Base-by-base conservation (phyloP, 2,329 filamentous ascomycete species). In the Fusarium fujikuroi region DNA sequence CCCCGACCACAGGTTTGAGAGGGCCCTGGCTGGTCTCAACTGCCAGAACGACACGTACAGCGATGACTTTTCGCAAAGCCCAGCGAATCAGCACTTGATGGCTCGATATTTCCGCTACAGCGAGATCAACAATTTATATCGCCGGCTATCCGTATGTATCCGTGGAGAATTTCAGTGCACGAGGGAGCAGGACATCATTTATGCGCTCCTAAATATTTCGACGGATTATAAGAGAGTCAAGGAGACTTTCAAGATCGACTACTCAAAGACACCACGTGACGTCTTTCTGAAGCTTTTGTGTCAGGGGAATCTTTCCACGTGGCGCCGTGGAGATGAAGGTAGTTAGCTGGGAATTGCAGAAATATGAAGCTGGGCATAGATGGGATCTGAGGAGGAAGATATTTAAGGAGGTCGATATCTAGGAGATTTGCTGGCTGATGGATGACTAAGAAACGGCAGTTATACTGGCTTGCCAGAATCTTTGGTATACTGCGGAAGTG, bases 131-230 rank as follows among this genome's bases (percentile, higher is more conserved):
- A n/a, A 7, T 15, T n/a, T 60, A 14, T 5, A 12, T 7, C 3
- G 28, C 7, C 30, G 46, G 46, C 3, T 52, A 2, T 25, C 2
- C 7, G 6, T 60, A 14, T 60, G 44, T 15, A 0, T 52, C 10
- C 1, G 3, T 1, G 8, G 12, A 3, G 14, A n/a, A 2, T 43
- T 30, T 4, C 18, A 44, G 28, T 52, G n/a, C 10, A 15, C 23
- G 1, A 52, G 5, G 10, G 37, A 25, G 16, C 37, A 61, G 3
- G 58, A 61, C 2, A 5, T 53, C 10, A 1, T 43, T 2, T 44
- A 53, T 19, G n/a, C 58, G 3, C 30, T 53, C 18, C n/a, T 61
- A 3, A 28, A 21, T 6, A 53, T 53, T 3, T 42, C 36, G 1
- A 1, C 7, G 1, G 58, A 61, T 5, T 61, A 34, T 14, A 11